Evolutionary conservation across 1,139 yeast genomes (phyloP).

Genomic region (Kodamaea plutei): DNA sequence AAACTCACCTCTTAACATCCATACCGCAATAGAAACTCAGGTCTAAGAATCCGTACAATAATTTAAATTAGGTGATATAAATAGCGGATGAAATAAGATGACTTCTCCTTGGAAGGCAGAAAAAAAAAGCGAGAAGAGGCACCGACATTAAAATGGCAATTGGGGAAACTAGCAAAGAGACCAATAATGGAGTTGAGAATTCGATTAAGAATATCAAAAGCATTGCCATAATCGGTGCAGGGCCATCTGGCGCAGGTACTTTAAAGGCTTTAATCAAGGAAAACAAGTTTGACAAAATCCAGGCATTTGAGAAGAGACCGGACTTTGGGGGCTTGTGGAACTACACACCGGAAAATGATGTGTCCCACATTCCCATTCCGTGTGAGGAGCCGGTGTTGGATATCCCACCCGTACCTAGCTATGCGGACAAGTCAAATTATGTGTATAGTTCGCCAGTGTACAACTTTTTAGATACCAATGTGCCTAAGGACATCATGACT

Average conservation of each 20-base stretch:
- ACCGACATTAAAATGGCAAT: too few species aligned
- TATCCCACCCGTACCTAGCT: slow-evolving; percentile 14
- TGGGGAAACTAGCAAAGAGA: too few species aligned
- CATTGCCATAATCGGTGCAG: slow-evolving; percentile 60
- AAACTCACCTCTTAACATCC: too few species aligned
- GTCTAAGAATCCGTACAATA: too few species aligned
- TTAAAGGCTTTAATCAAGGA: slow-evolving; percentile 44
- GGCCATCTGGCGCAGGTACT: slow-evolving; percentile 63
- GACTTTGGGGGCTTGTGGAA: slow-evolving; percentile 56
- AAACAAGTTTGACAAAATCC: slow-evolving; percentile 36
- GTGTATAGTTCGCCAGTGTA: slow-evolving; percentile 45
- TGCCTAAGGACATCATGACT: slow-evolving; percentile 56
- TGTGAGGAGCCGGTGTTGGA: slow-evolving; percentile 15
- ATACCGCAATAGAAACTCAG: too few species aligned
- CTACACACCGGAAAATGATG: slow-evolving; percentile 23
- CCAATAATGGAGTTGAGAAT: too few species aligned
- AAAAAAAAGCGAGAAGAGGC: too few species aligned
- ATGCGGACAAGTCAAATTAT: slow-evolving; percentile 16
- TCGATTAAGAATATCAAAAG: slow-evolving; percentile 17
- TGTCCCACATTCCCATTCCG: slow-evolving; percentile 18
- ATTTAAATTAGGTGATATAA: too few species aligned
- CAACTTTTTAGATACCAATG: slow-evolving; percentile 56
- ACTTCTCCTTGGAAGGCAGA: too few species aligned
- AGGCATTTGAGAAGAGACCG: slow-evolving; percentile 47
- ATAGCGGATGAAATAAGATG: too few species aligned